A percentile compares a stretch with the other conserved stretches of the same genome.
Conservation (phyloP, 2,329 filamentous ascomycete genomes). For the Diplodia corticola region DNA sequence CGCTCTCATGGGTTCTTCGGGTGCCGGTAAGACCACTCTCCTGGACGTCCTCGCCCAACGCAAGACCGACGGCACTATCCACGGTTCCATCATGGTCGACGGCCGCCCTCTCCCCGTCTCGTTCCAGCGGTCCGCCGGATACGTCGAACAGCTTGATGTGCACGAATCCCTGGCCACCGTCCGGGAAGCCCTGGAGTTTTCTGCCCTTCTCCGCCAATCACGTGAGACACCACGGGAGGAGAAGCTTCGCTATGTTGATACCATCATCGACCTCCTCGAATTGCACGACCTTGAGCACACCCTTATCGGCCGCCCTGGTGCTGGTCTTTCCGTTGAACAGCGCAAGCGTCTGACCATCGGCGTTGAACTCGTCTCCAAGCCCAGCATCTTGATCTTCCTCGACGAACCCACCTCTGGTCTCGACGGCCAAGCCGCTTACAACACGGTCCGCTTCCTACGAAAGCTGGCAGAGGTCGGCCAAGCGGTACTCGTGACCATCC, state of each 20-base stretch:
- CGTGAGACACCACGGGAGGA: conserved; percentile 54
- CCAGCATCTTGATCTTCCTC: conserved; percentile 69
- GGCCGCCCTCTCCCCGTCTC: conserved; percentile 21
- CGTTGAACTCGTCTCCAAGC: conserved; percentile 60
- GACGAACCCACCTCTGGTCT: conserved; percentile 75
- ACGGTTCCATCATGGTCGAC: conserved; percentile 21
- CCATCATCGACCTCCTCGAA: conserved; percentile 58
- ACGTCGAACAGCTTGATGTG: conserved; percentile 58
- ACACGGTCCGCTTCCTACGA: conserved; percentile 70
- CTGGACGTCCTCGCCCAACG: conserved; percentile 20
- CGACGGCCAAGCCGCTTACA: conserved; percentile 68
- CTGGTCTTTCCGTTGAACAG: conserved; percentile 61
- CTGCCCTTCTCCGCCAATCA: conserved; percentile 59
- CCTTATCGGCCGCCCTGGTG: conserved; percentile 56
- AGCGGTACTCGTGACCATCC: conserved; percentile 82
- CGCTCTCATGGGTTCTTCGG: conserved; percentile 25
- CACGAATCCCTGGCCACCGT: conserved; percentile 61
- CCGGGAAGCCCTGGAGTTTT: conserved; percentile 61
- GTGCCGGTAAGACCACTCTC: conserved; percentile 21
- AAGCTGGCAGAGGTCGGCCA: conserved; percentile 75
- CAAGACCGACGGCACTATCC: conserved; percentile 22
- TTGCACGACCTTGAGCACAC: conserved; percentile 61
- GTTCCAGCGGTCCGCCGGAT: conserved; percentile 26
- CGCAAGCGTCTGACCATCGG: conserved; percentile 63
- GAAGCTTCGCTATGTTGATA: conserved; percentile 61